Evolutionary conservation across 352 stramenopile genomes (phyloP).

Genomic region (Phytophthora crassamura): DNA sequence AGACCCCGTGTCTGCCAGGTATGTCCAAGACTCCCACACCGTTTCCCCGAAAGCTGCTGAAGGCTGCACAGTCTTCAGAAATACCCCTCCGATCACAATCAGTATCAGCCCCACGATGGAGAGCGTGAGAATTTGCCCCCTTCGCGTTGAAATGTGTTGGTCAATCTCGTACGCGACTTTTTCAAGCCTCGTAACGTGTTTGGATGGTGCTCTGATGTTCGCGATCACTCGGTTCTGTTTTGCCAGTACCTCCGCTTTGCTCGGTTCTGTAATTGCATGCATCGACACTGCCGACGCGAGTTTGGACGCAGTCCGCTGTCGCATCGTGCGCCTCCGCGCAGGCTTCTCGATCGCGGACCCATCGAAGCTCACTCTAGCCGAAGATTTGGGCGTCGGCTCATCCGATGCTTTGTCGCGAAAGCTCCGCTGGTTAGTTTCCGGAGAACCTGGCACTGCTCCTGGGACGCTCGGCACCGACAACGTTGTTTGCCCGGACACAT

Average conservation of each 20-base stretch:
- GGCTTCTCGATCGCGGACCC: constrained; percentile 4
- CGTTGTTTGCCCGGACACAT: not conserved
- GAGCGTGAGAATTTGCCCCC: constrained; percentile 55
- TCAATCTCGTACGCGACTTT: constrained; percentile 54
- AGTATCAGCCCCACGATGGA: constrained; percentile 47
- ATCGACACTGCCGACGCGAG: constrained; percentile 24
- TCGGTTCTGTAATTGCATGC: constrained; percentile 10
- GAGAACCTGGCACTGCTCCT: not conserved
- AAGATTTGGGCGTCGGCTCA: constrained; percentile 1
- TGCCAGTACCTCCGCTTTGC: constrained; percentile 19
- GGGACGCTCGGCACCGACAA: constrained; percentile 12
- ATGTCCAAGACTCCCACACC: constrained; percentile 69
- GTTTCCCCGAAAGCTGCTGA: constrained; percentile 36
- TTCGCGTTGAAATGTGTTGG: constrained; percentile 64
- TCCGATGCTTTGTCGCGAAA: constrained; percentile 14
- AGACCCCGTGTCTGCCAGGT: constrained; percentile 55
- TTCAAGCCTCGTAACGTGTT: constrained; percentile 39
- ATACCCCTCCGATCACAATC: constrained; percentile 46
- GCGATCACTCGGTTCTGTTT: constrained; percentile 23
- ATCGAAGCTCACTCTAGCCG: constrained; percentile 31
- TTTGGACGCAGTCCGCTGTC: constrained; percentile 24
- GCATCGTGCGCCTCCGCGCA: constrained; percentile 15
- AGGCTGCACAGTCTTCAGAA: constrained; percentile 49
- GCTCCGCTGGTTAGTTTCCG: constrained; percentile 4
- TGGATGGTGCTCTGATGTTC: constrained; percentile 7